A percentile compares a stretch with the other conserved stretches of the same genome.
These are phyloP conservation scores for Alternaria angustiovoidea DNA, from an alignment of 2,329 filamentous ascomycete species.

Conservation along the genomic window DNA sequence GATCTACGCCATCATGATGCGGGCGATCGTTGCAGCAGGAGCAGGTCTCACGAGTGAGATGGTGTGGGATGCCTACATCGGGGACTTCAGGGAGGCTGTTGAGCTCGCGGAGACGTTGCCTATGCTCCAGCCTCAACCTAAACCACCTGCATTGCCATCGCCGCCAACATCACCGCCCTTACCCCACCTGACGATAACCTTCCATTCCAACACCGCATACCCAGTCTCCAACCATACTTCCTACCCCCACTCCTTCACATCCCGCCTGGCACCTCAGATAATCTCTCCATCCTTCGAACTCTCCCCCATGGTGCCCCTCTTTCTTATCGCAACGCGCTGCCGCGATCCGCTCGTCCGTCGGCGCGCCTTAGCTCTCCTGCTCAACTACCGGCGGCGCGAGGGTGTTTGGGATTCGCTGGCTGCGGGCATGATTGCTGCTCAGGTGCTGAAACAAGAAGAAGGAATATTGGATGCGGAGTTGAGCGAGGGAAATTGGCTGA, in stretches of 20 bases:
- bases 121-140: neutral
- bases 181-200: neutral
- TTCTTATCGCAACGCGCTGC: too few species aligned
- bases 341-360: too few species aligned
- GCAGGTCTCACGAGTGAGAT: neutral
- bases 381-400: too few species aligned
- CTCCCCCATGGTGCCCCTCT: slow-evolving; percentile 35
- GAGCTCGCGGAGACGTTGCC: neutral
- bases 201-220: neutral
- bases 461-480: too few species aligned
- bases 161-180: too few species aligned
- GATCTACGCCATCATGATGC: neutral
- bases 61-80: neutral
- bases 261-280: neutral
- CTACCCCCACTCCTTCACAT: neutral
- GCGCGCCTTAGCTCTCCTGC: too few species aligned
- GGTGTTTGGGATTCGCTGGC: too few species aligned
- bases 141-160: neutral
- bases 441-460: too few species aligned
- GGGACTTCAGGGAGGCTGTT: neutral
- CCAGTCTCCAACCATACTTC: neutral
- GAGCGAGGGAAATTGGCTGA: too few species aligned
- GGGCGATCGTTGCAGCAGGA: neutral
- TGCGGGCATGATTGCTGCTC: too few species aligned
- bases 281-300: slow-evolving; percentile 43